Evolutionary conservation across 108 stramenopile genomes (phyloP), one percentile per base, ranked within the genome.

Genomic region (Cyclostephanos invisitatus): DNA sequence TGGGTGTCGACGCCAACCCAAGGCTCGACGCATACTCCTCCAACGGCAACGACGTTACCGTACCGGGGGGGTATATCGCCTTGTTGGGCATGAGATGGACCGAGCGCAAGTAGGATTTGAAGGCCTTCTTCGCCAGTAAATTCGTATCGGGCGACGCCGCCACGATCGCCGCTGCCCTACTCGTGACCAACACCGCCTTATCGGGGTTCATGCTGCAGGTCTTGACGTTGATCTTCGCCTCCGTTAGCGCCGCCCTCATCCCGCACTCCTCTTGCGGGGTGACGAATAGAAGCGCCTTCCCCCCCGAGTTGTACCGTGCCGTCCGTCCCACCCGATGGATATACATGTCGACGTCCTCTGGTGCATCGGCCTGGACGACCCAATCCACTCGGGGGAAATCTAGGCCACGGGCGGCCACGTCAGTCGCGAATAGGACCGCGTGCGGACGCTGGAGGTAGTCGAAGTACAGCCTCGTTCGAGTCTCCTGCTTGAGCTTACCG

Each of bases 311-410:
- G 74, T 96, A 96, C 10, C 97, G 78, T 2, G 98, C 99, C 4
- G 99, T 99, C 28, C 98, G 79, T 28, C 99, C 98, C 7, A 95
- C 99, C n/a, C 99, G 86, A 72, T 95, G 94, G 64, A 93, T 88
- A 70, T 92, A 91, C 89, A 89, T 90, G 49, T 87, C 90, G 5
- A 86, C 76, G 80, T 99, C 98, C 76, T 99, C 98, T 7, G 99
- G 99, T 25, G 97, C 97, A 84, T 99, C 99, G 8, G 86, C 90
- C 84, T 99, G 97, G 7, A 98, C 86, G 10, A 99, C 98, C 99
- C 99, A 99, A 82, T 99, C 98, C 18, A 99, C 97, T 24, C 78
- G 72, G 0, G 97, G 98, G 75, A 99, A 99, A 62, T 99, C 99
- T 17, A 99, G 73, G 18, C 99, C 98, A 7, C 99, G 81, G 3